A percentile compares a stretch with the other conserved stretches of the same genome.
Evolutionary conservation across 2,329 filamentous ascomycete species (phyloP).

Genomic region (Fonsecaea monophora): DNA sequence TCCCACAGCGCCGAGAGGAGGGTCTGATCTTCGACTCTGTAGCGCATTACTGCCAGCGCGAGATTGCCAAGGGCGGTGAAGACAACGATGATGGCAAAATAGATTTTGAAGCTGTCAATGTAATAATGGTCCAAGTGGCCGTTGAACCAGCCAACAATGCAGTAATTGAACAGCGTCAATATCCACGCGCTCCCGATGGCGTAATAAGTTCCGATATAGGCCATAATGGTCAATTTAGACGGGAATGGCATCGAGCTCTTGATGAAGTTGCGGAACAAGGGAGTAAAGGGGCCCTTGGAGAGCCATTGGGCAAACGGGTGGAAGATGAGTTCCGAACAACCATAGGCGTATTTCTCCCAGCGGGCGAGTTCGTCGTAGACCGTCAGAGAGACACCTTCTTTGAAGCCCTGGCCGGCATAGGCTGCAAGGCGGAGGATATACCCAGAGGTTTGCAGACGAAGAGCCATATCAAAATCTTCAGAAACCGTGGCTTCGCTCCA

Average conservation of each 20-base stretch:
- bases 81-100: slow-evolving; percentile 67
- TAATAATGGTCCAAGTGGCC: slow-evolving; percentile 72
- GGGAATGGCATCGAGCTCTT: slow-evolving; percentile 66
- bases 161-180: slow-evolving; percentile 73
- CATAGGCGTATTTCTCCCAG: slow-evolving; percentile 88
- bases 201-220: slow-evolving; percentile 75
- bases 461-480: slow-evolving; percentile 77
- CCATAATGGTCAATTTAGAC: slow-evolving; percentile 74
- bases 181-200: slow-evolving; percentile 72
- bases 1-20: slow-evolving; percentile 60
- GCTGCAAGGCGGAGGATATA: slow-evolving; percentile 72
- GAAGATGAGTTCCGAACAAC: slow-evolving; percentile 82
- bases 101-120: slow-evolving; percentile 70
- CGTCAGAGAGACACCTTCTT: slow-evolving; percentile 82
- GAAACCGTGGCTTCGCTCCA: slow-evolving; percentile 80
- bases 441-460: slow-evolving; percentile 72
- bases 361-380: slow-evolving; percentile 84
- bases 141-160: slow-evolving; percentile 74
- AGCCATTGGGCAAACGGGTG: slow-evolving; percentile 77
- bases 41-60: slow-evolving; percentile 67
- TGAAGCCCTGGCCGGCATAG: slow-evolving; percentile 73
- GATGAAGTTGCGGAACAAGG: slow-evolving; percentile 76
- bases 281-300: slow-evolving; percentile 76
- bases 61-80: slow-evolving; percentile 69
- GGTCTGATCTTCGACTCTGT: slow-evolving; percentile 63